Base-by-base conservation (phyloP, 2,329 filamentous ascomycete genomes). In the Nectriaceae sp. region DNA sequence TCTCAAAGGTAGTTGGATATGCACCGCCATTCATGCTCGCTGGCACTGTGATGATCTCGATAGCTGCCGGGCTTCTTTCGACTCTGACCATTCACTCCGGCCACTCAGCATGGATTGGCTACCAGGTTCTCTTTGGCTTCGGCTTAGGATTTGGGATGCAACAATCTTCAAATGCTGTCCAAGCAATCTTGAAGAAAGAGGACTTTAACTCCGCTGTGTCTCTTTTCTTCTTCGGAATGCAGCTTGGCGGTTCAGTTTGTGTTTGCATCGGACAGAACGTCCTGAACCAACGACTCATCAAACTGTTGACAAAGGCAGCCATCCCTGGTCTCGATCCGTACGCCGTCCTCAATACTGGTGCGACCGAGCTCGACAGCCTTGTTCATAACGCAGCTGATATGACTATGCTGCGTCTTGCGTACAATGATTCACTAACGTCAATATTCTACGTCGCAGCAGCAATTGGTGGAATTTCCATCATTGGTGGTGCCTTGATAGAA, bases 91-190 rank as follows among this genome's bases (percentile, higher is more conserved):
- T 75, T 3, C 55, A 68, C 52, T 80, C 75, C 10, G 65, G 70
- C 1, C 63, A 74, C 2, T 61, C 65, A 10, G 64, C 70, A 20
- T 84, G 80, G 80, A 77, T 83, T 50, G 78, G 78, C n/a, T 82
- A 77, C 60, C 79, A 82, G 57, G 73, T 78, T 22, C 54, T 84
- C 24, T 67, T 70, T 16, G 81, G 80, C 19, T 64, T 80, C 3
- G 80, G 79, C 20, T 68, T 77, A 20, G 74, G 75, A 41, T 57
- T 70, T 4, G 72, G 72, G 19, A 73, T 76, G 62, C 73, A 77
- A 56, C 65, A 70, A 18, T 65, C 69, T 19, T 63, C 72, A 11
- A 64, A 75, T 10, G 74, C 74, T 2, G 74, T 79, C 3, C 78
- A 82, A 55, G 79, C 75, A 36, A 71, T 72, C 3, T 66, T 81